These are phyloP conservation scores for Suhomyces wounanorum DNA, from an alignment of 1,139 yeast species.

Conservation along the genomic window DNA sequence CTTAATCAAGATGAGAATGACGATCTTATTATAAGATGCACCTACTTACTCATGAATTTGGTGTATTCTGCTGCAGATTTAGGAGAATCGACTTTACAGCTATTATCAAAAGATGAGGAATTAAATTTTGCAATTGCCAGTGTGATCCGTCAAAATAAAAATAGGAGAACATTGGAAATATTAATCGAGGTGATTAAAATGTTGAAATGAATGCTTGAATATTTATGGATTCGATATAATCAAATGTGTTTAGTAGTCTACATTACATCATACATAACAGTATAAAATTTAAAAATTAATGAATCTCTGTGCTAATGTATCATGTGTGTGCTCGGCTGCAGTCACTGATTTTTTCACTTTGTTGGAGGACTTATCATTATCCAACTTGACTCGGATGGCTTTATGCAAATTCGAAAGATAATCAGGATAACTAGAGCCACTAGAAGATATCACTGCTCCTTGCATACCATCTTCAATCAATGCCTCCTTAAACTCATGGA, in stretches of 20 bases:
- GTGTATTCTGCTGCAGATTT: constrained; percentile 25
- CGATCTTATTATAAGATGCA: constrained; percentile 38
- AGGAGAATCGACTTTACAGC: constrained; percentile 10
- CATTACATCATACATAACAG: constrained; percentile 15
- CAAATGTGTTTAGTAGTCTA: background rate
- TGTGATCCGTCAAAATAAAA: constrained; percentile 18
- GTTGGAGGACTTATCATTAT: constrained; percentile 42
- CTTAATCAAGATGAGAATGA: constrained; percentile 28
- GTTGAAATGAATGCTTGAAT: constrained; percentile 6
- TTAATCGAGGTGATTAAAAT: constrained; percentile 25
- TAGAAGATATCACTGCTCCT: constrained; percentile 29
- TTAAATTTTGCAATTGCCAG: constrained; percentile 24
- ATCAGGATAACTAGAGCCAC: constrained; percentile 60
- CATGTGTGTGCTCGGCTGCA: constrained; percentile 29
- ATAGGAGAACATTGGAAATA: constrained; percentile 22
- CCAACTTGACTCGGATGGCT: constrained; percentile 56
- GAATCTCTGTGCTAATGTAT: constrained; percentile 43
- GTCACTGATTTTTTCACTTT: constrained; percentile 34
- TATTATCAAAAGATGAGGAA: constrained; percentile 16
- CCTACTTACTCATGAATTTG: constrained; percentile 36
- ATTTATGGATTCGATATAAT: background rate
- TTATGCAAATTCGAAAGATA: constrained; percentile 63
- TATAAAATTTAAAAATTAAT: constrained; percentile 29
- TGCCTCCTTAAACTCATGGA: constrained; percentile 55
- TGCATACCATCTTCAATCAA: constrained; percentile 69